Evolutionary conservation across 805 yeast species (phyloP), one percentile per base, ranked within the genome.

Genomic region (Yamadazyma paraphyllophila): DNA sequence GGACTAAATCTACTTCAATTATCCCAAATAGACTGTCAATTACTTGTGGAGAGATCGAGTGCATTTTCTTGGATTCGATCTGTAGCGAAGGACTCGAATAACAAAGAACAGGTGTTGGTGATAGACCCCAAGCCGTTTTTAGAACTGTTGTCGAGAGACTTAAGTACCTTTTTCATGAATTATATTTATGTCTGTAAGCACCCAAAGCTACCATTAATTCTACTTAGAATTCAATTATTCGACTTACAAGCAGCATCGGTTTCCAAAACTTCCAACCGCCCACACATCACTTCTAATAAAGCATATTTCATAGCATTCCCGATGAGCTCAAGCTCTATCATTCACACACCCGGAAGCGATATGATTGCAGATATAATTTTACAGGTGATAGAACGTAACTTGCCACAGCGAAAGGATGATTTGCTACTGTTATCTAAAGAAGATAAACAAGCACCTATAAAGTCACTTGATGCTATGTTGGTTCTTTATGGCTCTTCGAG

Each of bases 251-350:
- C 53, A 10, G 49, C 54, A 7, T 49, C 46, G 8, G 13, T 50
- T 2, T 25, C 52, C 2, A 27, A 20, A 2, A 43, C 34, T 6
- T 44, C 60, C 1, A 51, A 48, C 20, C 50, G 64, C 42, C 76
- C 74, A 8, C 80, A 66, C 49, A 68, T 81, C 5, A 50, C 74
- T 0, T 79, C 89, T 0, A 71, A 82, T 47, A 76, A 67, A 48
- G 85, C 94, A 0, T 78, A 74, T 50, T 86, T 83, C 53, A 56
- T 88, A 12, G 88, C 83, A 0, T 66, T 87, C 1, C 91, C 92
- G 0, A 52, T 73, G 49, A 81, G 83, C 43, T 81, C 91, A 2
- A 83, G 89, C 1, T 77, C 78, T 52, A 59, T 86, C 2, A 77
- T 86, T 11, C 89, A 85, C 58, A 68, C 84, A 0, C 71, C 69